Base-by-base conservation (phyloP, 2,329 filamentous ascomycete genomes). In the Cladosporium sp. region DNA sequence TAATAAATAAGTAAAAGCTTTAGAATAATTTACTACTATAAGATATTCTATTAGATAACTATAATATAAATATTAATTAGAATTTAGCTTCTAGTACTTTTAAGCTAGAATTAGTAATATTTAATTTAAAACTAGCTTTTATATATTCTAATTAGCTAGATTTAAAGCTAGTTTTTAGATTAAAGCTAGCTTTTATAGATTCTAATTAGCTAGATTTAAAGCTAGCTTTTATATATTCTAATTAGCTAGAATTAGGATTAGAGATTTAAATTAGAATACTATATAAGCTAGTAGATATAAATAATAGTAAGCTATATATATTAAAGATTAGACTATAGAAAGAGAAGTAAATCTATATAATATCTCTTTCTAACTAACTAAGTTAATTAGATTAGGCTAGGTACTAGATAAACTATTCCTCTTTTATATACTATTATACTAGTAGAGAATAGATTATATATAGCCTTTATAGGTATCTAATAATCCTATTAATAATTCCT, bases 21-120 rank as follows among this genome's bases (percentile, higher is more conserved):
- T 61, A 24, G 45, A 61, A 36, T 19, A 44, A 25, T 47, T 61
- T 48, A 59, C 19, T n/a, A 53, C 9, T 20, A 20, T 61, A 32
- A 24, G 35, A 17, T 50, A 61, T 32, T 32, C 37, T 22, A 24
- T 19, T 32, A 36, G 52, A 5, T 45, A 61, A 45, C 47, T 37
- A 32, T 59, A 59, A 52, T 54, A 61, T 24, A n/a, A 61, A 45
- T 47, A 59, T 47, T 61, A 61, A 52, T 17, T 61, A 53, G 48
- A 61, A 61, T 61, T 59, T 28, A 24, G n/a, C n/a, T n/a, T n/a
- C n/a, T n/a, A n/a, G n/a, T n/a, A n/a, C n/a, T n/a, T n/a, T n/a
- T n/a, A n/a, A n/a, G n/a, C n/a, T n/a, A n/a, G n/a, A n/a, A n/a
- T n/a, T n/a, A n/a, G n/a, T n/a, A n/a, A n/a, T n/a, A n/a, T n/a